Conservation (phyloP, 139 green algal genomes). For the Coelastrella sp. region DNA sequence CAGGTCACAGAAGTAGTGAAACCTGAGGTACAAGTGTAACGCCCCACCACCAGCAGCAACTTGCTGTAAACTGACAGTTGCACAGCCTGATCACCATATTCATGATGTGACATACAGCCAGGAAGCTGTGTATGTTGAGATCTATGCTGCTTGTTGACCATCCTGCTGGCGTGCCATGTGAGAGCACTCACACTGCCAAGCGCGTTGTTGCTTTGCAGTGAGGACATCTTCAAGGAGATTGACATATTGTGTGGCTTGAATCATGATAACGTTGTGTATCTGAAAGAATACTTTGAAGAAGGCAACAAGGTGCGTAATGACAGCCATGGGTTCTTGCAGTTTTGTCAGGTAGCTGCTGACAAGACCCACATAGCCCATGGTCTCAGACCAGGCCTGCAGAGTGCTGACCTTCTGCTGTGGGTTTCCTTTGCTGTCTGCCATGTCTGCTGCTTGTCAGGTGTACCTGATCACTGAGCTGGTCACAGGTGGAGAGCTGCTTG, state of each 20-base stretch:
- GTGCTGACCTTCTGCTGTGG: background rate
- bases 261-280: constrained; percentile 86
- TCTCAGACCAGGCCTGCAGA: background rate
- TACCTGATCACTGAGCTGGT: constrained; percentile 93
- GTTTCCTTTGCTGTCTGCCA: background rate
- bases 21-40: too few species aligned
- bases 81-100: too few species aligned
- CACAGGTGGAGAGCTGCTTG: constrained; percentile 87
- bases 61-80: too few species aligned
- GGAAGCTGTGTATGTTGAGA: background rate
- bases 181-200: too few species aligned
- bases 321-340: too few species aligned
- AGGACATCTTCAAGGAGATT: constrained; percentile 96
- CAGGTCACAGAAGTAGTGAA: too few species aligned
- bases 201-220: background rate
- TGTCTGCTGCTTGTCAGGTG: constrained; percentile 57
- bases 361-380: too few species aligned
- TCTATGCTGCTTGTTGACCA: background rate
- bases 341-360: too few species aligned
- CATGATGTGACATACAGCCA: background rate
- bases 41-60: too few species aligned
- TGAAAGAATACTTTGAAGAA: constrained; percentile 94
- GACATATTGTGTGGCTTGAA: constrained; percentile 86
- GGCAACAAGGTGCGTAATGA: constrained; percentile 59
- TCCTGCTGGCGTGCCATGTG: background rate